A percentile compares a stretch with the other conserved stretches of the same genome.
These are phyloP conservation scores for Hordeum marinum DNA, from an alignment of 176 grass and related monocot genomes.

Conservation along the genomic window DNA sequence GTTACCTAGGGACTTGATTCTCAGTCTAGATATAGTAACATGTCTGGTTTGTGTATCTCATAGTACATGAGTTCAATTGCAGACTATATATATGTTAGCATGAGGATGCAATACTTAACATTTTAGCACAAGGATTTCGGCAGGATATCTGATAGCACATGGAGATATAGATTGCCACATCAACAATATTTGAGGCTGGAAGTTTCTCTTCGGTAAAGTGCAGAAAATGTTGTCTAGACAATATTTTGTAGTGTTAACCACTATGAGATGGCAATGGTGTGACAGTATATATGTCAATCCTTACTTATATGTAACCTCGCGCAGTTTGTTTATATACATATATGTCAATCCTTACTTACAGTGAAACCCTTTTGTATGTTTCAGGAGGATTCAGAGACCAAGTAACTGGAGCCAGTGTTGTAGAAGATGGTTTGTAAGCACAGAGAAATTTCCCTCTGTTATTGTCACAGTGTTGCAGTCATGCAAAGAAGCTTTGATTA, in stretches of 20 bases:
- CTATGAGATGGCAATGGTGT: not conserved
- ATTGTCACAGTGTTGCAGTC: slow-evolving; percentile 39
- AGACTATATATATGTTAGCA: not conserved
- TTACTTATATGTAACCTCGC: not conserved
- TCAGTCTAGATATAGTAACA: not conserved
- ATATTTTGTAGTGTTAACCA: not conserved
- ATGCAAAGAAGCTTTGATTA: slow-evolving; percentile 74
- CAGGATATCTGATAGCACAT: not conserved
- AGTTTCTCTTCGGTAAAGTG: not conserved
- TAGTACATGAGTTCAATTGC: not conserved
- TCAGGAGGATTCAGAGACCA: slow-evolving; percentile 50
- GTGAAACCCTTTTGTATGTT: slow-evolving; percentile 9
- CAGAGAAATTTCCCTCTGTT: slow-evolving; percentile 50
- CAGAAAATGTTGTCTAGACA: not conserved
- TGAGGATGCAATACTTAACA: not conserved
- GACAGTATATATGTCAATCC: not conserved
- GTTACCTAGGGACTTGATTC: not conserved
- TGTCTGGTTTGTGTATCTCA: not conserved
- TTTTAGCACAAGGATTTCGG: not conserved
- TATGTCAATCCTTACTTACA: not conserved
- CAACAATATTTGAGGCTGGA: not conserved
- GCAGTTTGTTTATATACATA: not conserved
- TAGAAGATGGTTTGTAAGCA: slow-evolving; percentile 31
- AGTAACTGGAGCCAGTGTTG: slow-evolving; percentile 33
- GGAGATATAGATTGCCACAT: not conserved